A percentile compares a stretch with the other conserved stretches of the same genome.
These are phyloP conservation scores for Crassisporium funariophilum DNA, from an alignment of 768 basidiomycete genomes.

Conservation along the genomic window DNA sequence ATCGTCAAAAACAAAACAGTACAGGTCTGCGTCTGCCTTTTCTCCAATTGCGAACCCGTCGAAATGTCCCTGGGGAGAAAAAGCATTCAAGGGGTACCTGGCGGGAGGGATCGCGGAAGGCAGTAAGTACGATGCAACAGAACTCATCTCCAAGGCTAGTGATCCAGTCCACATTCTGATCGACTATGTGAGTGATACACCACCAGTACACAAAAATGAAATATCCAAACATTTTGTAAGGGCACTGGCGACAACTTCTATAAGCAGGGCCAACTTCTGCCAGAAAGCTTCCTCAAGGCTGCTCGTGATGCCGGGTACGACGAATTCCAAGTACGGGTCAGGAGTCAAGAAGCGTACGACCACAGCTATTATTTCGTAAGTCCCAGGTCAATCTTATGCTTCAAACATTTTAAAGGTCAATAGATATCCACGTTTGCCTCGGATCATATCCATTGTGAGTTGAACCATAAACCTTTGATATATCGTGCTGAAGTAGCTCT, in stretches of 20 bases:
- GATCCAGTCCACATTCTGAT: conserved; percentile 78
- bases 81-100: conserved; percentile 88
- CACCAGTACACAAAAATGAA: too few relatives aligned
- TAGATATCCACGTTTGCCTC: conserved; percentile 89
- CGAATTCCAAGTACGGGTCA: conserved; percentile 75
- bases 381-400: conserved; percentile 1
- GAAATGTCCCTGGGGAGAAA: conserved; percentile 87
- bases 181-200: conserved; percentile 75
- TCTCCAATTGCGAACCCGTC: conserved; percentile 85
- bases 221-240: conserved; percentile 43
- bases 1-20: conserved; percentile 66
- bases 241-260: conserved; percentile 84
- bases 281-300: conserved; percentile 83
- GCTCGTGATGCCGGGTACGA: conserved; percentile 74
- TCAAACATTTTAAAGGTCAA: background rate
- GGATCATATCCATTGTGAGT: conserved; percentile 88
- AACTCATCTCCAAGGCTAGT: conserved; percentile 65
- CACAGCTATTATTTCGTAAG: conserved; percentile 86
- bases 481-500: conserved; percentile 14
- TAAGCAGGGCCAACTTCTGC: conserved; percentile 84
- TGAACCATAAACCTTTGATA: conserved; percentile 1
- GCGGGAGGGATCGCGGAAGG: conserved; percentile 78
- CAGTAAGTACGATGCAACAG: conserved; percentile 79
- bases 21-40: conserved; percentile 89
- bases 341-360: conserved; percentile 83